Percentiles rank a stretch among this genome's conserved stretches.
Evolutionary conservation across 441 rosid genomes (phyloP).

Genomic region (Viola pubescens): DNA sequence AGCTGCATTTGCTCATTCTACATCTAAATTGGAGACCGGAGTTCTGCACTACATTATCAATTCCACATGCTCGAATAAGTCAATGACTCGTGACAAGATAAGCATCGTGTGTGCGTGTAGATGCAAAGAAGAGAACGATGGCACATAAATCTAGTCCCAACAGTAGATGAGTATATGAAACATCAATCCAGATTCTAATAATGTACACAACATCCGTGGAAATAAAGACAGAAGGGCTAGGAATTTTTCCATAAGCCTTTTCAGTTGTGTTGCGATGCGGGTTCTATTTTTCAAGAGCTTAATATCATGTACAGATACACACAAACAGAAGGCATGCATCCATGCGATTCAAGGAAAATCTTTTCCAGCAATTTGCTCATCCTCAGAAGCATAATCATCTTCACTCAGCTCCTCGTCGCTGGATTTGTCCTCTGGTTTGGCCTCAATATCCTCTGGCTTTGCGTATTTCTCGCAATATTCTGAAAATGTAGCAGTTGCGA

Average conservation of each 20-base stretch:
- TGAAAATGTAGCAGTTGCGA: constrained; percentile 17
- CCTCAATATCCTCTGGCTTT: constrained; percentile 55
- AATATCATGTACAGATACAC: constrained; percentile 35
- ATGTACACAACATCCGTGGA: constrained; percentile 41
- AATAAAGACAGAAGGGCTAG: constrained; percentile 20
- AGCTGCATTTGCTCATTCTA: too few relatives aligned
- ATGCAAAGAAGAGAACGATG: neutral
- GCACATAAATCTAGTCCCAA: constrained; percentile 12
- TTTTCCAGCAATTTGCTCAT: constrained; percentile 66
- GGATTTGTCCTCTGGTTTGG: constrained; percentile 52
- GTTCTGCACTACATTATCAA: too few relatives aligned
- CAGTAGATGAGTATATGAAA: constrained; percentile 24
- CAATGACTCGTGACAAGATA: neutral
- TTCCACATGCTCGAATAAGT: neutral
- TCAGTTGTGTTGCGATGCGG: constrained; percentile 11
- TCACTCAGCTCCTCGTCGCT: constrained; percentile 87
- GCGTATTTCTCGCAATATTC: constrained; percentile 86
- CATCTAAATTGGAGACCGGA: too few relatives aligned
- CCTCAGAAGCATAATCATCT: constrained; percentile 63
- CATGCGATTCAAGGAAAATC: constrained; percentile 44
- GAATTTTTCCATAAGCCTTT: constrained; percentile 27
- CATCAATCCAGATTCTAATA: constrained; percentile 19
- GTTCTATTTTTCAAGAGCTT: constrained; percentile 24
- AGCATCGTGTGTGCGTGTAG: constrained; percentile 9
- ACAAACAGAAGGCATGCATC: constrained; percentile 4